Evolutionary conservation across 139 green algal genomes (phyloP).

Genomic region (Auxenochlorella pyrenoidosa): DNA sequence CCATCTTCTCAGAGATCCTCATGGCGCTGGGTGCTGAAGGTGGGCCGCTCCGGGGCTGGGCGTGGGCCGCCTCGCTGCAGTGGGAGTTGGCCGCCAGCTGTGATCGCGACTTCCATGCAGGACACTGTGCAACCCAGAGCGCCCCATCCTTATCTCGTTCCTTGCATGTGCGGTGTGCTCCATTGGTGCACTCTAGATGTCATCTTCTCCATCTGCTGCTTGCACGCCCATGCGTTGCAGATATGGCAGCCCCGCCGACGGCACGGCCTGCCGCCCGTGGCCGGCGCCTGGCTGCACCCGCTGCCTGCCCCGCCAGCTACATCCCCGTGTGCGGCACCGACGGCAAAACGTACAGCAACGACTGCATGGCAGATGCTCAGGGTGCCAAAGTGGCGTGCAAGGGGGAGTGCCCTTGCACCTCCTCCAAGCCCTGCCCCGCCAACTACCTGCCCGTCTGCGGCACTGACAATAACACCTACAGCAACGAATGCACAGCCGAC

Average conservation of each 20-base stretch:
- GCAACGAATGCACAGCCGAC: slow-evolving; percentile 16
- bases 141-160: no score
- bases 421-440: neutral
- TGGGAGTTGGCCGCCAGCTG: no score
- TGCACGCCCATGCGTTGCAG: no score
- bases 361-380: neutral
- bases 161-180: no score
- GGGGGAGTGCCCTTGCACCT: slow-evolving; percentile 29
- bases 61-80: neutral
- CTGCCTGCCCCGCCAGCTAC: slow-evolving; percentile 12
- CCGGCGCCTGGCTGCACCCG: neutral
- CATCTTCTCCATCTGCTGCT: no score
- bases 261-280: no score
- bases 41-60: neutral
- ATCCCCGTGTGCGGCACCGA: slow-evolving; percentile 27
- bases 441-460: slow-evolving; percentile 33
- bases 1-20: slow-evolving; percentile 1
- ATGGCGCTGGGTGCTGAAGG: neutral
- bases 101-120: no score
- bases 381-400: neutral
- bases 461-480: neutral
- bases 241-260: no score
- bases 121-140: no score
- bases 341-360: slow-evolving; percentile 20
- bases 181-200: no score